Base-by-base conservation (phyloP, 768 basidiomycete genomes). In the Leccinum subtestaceum region DNA sequence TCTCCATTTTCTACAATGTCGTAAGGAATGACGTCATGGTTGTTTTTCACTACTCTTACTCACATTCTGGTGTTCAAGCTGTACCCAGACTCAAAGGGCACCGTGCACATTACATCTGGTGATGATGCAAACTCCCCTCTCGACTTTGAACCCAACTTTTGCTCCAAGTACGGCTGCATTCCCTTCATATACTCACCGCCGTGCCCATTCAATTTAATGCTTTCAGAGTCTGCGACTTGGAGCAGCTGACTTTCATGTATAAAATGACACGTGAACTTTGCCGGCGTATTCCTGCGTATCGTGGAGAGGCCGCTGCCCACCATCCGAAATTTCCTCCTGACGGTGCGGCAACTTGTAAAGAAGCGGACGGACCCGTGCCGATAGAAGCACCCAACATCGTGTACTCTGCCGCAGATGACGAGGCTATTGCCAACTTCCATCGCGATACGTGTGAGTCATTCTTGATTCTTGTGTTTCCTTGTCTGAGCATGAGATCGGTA, bases 231-330 rank as follows among this genome's bases (percentile, higher is more conserved):
- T 27, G 75, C 8, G 83, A 84, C 64, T 19, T 87, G 4, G 76
- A 67, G 1, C 70, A 78, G 23, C 60, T 86, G 47, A 73, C 72
- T 55, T 82, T 81, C 76, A 74, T 66, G 0, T 88, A 86, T 68
- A 88, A 88, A 62, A 78, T 77, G 57, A 55, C 67, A 4, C 77
- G 85, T 1, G 86, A 88, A 70, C 61, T 83, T 8, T 72, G 74
- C 2, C 79, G 87, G 38, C 81, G 86, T 15, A 81, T 86, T 79
- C 64, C 73, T 6, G 52, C 53, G 5, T 70, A 67, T 56, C 66
- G 67, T 0, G 70, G 70, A 31, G 70, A 69, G 45, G 53, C 56
- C 1, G 21, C 57, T 13, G 11, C 21, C 0, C 4, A 29, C 11
- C 67, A 70, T 23, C 77, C 77, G 2, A 21, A 55, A 4, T 79